Percentiles rank a stretch among this genome's conserved stretches.
phyloP scores from a whole-genome alignment of 2,329 filamentous ascomycete genomes.

The Purpureocillium takamizusanense region DNA sequence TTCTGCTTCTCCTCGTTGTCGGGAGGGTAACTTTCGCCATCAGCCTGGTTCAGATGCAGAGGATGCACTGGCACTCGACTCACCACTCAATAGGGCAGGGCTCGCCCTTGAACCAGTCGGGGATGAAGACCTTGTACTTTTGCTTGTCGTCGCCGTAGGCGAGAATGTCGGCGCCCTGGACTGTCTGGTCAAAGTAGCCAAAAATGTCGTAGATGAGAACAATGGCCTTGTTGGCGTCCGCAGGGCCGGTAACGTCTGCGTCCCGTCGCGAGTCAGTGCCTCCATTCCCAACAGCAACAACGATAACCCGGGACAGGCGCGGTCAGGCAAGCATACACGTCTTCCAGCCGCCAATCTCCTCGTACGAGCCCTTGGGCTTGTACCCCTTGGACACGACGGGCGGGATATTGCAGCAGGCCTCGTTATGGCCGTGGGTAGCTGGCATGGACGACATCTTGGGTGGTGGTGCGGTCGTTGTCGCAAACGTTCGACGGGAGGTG shows the following conservation, averaged over 20 bases:
- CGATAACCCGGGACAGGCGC: too few relatives aligned
- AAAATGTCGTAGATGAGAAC: constrained; percentile 60
- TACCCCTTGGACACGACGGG: constrained; percentile 49
- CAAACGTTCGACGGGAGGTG: background rate
- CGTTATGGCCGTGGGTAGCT: constrained; percentile 42
- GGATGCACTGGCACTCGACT: constrained; percentile 5
- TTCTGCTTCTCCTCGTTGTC: constrained; percentile 55
- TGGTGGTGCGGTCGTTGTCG: constrained; percentile 1
- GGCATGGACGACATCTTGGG: constrained; percentile 39
- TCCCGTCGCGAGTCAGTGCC: too few relatives aligned
- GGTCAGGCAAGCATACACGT: constrained; percentile 32
- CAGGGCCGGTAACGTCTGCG: constrained; percentile 37
- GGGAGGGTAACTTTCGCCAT: constrained; percentile 44
- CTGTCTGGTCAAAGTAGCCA: constrained; percentile 60
- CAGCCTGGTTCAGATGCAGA: background rate
- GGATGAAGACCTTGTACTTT: constrained; percentile 81
- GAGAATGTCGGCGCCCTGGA: constrained; percentile 63
- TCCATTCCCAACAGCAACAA: too few relatives aligned
- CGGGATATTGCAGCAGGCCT: constrained; percentile 50
- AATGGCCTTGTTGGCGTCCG: constrained; percentile 46
- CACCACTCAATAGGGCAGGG: constrained; percentile 47
- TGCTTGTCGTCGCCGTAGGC: constrained; percentile 44
- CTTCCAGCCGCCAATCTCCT: constrained; percentile 45
- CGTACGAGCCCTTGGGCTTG: constrained; percentile 44
- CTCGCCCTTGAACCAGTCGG: constrained; percentile 79